Evolutionary conservation across 1,284 basidiomycete genomes (phyloP).

Genomic region (Trichosporon faecale): DNA sequence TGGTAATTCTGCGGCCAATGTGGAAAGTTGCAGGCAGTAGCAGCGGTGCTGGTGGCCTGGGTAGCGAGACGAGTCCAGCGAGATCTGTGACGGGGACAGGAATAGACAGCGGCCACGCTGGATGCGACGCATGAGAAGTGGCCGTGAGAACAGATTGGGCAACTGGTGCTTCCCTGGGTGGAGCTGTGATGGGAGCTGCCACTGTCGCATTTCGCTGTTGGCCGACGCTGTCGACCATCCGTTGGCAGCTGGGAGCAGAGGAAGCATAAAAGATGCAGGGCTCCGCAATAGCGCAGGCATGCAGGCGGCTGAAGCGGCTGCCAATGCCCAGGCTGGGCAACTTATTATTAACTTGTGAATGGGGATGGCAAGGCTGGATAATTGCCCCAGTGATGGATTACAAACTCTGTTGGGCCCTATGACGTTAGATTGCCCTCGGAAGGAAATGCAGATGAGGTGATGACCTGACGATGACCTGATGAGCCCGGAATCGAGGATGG

Average conservation of each 20-base stretch:
- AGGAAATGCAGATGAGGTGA: background rate
- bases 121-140: background rate
- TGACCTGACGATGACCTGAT: background rate
- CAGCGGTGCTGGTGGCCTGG: background rate
- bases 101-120: background rate
- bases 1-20: background rate
- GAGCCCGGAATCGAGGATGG: background rate
- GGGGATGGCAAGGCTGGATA: background rate
- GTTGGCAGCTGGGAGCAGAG: background rate
- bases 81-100: background rate
- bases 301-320: background rate
- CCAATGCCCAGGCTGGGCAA: background rate
- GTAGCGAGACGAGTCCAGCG: background rate
- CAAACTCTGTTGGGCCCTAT: conserved; percentile 2
- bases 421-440: background rate
- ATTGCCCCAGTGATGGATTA: conserved; percentile 2
- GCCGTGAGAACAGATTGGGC: background rate
- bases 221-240: no score
- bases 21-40: background rate
- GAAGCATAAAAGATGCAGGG: background rate
- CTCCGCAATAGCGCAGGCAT: background rate
- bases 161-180: background rate
- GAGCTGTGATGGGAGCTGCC: background rate
- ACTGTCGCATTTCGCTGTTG: background rate
- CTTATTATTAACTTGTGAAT: background rate